Percentiles rank a stretch among this genome's conserved stretches.
phyloP scores from a whole-genome alignment of 1,284 basidiomycete species.

The Neolentinus lepideus region DNA sequence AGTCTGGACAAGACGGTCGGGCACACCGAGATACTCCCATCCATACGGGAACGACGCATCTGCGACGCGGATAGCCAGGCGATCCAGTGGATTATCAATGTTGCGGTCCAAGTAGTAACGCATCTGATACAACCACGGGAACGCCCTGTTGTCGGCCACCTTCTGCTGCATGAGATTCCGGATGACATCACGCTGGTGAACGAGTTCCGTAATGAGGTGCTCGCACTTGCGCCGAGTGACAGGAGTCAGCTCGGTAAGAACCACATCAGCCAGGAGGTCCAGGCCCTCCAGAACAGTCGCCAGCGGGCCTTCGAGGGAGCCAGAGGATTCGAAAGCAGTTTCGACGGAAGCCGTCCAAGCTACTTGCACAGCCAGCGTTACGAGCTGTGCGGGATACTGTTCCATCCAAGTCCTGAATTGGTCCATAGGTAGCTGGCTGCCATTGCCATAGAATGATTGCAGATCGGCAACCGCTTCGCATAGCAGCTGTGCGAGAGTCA shows the following conservation, averaged over 20 bases:
- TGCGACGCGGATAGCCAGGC: conserved; percentile 80
- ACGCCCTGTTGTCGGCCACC: conserved; percentile 64
- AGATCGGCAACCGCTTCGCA: conserved; percentile 76
- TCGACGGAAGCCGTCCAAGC: conserved; percentile 92
- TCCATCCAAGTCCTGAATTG: conserved; percentile 88
- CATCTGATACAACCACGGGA: conserved; percentile 98
- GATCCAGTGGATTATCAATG: conserved; percentile 70
- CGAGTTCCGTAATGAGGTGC: conserved; percentile 97
- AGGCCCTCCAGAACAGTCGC: conserved; percentile 78
- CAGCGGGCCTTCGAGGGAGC: conserved; percentile 60
- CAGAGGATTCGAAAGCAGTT: conserved; percentile 49
- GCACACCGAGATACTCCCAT: conserved; percentile 97
- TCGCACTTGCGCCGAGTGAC: conserved; percentile 96
- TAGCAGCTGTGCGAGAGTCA: conserved; percentile 82
- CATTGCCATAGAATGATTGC: conserved; percentile 73
- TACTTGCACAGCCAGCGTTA: conserved; percentile 91
- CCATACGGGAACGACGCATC: conserved; percentile 96
- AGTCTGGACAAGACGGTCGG: conserved; percentile 96
- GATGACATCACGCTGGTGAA: conserved; percentile 95
- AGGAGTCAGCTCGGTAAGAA: conserved; percentile 82
- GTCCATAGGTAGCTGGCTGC: conserved; percentile 45
- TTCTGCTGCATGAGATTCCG: conserved; percentile 70
- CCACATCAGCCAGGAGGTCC: conserved; percentile 93
- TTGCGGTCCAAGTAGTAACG: conserved; percentile 86
- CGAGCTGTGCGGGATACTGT: conserved; percentile 91